Evolutionary conservation across 2,329 filamentous ascomycete genomes (phyloP).

Genomic region (Huntiella moniliformis): DNA sequence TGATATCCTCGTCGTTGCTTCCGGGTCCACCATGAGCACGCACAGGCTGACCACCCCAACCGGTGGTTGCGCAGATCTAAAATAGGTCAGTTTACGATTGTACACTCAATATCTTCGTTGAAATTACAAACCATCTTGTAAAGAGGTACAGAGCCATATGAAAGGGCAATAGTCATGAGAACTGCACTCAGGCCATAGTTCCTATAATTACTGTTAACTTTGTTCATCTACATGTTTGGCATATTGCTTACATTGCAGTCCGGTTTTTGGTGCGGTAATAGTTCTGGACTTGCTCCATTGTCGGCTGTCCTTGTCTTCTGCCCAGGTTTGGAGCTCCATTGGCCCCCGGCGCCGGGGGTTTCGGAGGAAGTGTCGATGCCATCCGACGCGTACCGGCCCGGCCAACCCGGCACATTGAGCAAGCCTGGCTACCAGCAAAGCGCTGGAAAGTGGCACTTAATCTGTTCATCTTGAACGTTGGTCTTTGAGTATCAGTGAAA

Average conservation of each 20-base stretch:
- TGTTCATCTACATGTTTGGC: background rate
- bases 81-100: slow-evolving; percentile 7
- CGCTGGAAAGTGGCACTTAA: slow-evolving; percentile 9
- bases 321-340: slow-evolving; percentile 14
- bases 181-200: slow-evolving; percentile 63
- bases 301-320: slow-evolving; percentile 16
- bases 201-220: slow-evolving; percentile 21
- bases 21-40: slow-evolving; percentile 46
- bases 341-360: slow-evolving; percentile 13
- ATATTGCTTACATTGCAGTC: slow-evolving; percentile 30
- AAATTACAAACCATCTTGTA: slow-evolving; percentile 56
- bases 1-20: slow-evolving; percentile 41
- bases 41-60: slow-evolving; percentile 85
- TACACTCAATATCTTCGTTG: background rate
- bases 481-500: background rate
- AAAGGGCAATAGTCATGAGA: slow-evolving; percentile 58
- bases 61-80: slow-evolving; percentile 66
- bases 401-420: slow-evolving; percentile 10
- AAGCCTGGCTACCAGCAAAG: slow-evolving; percentile 4
- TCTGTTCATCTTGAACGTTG: slow-evolving; percentile 8
- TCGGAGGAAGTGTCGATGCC: slow-evolving; percentile 7
- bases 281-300: slow-evolving; percentile 45
- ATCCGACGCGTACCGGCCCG: slow-evolving; percentile 10
- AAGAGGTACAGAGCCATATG: slow-evolving; percentile 67
- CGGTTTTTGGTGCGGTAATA: slow-evolving; percentile 49